Evolutionary conservation across 495 filamentous ascomycete genomes (phyloP), one percentile per base, ranked within the genome.

Genomic region (Pseudomonodictys pantanalensis): DNA sequence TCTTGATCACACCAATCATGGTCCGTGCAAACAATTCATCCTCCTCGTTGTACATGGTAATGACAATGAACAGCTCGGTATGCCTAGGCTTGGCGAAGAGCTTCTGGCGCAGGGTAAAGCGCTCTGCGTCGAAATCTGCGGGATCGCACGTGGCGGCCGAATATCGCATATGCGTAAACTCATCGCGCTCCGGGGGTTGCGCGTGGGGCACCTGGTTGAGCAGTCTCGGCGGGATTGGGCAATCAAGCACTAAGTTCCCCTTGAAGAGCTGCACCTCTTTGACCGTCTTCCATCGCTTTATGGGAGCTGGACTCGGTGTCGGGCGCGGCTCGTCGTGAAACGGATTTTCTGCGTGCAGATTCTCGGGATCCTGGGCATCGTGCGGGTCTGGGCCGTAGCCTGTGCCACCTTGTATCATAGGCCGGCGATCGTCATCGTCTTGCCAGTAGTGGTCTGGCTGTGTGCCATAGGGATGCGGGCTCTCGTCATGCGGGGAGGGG

Each of bases 31-130:
- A 96, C 17, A 97, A 80, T 58, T 96, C 88, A 57, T 97, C 95
- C 70, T 99, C 91, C 71, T 99, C 95, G 68, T 99, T 99, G 76
- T 91, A 99, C 95, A 99, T 99, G 28, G 95, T 99, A 38, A 99
- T 82, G 7, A 90, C 93, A 69, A 99, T 97, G 74, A 99, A 97
- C 0, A 99, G 80, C 76, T 99, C 95, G 0, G 95, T 99, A 66
- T 95, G 86, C 39, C 95, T 79, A 10, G 91, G 86, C 73, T 96
- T 96, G 53, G 90, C 89, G 72, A 97, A 97, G 9, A 99, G 82
- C 72, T 85, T 86, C 74, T 99, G 95, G 32, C 95, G 89, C 51
- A 99, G 79, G 0, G 93, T 97, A 65, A 97, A 98, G 60, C 91
- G 86, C 67, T 93, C 81, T 26, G 83, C 81, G 65, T 85, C 91